phyloP scores from a whole-genome alignment of 129 eudicot species.

The Silybum marianum region DNA sequence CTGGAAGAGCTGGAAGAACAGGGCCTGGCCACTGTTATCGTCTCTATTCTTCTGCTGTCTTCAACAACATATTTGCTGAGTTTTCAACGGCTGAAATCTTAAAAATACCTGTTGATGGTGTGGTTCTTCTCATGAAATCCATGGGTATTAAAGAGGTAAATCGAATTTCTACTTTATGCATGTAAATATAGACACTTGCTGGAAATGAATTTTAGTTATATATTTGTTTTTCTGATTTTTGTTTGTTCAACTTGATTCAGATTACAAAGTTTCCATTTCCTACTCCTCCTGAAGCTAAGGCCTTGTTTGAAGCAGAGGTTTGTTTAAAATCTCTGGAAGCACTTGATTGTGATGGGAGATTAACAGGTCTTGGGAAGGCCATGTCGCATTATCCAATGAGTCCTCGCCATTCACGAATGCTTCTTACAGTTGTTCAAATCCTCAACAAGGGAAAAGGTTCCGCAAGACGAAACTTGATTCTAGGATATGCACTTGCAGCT shows the following conservation, averaged over 20 bases:
- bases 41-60: constrained; percentile 87
- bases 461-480: constrained; percentile 53
- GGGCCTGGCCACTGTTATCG: constrained; percentile 98
- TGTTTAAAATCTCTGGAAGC: constrained; percentile 89
- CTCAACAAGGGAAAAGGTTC: constrained; percentile 42
- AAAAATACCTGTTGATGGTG: constrained; percentile 93
- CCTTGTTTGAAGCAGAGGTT: constrained; percentile 66
- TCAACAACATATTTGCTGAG: constrained; percentile 58
- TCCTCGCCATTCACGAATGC: constrained; percentile 98
- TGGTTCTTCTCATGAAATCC: constrained; percentile 93
- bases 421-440: constrained; percentile 78
- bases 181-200: neutral
- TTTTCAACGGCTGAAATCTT: constrained; percentile 78
- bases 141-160: constrained; percentile 83
- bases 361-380: constrained; percentile 78
- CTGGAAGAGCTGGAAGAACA: constrained; percentile 99
- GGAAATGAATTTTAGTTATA: neutral
- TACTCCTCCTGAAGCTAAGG: constrained; percentile 69
- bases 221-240: neutral
- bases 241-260: constrained; percentile 38
- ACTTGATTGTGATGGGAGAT: constrained; percentile 59
- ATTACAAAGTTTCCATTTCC: constrained; percentile 92
- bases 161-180: neutral
- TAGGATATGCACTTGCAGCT: constrained; percentile 87
- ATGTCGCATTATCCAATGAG: constrained; percentile 97